phyloP scores from a whole-genome alignment of 495 filamentous ascomycete genomes.

The Aspergillus nidulans region DNA sequence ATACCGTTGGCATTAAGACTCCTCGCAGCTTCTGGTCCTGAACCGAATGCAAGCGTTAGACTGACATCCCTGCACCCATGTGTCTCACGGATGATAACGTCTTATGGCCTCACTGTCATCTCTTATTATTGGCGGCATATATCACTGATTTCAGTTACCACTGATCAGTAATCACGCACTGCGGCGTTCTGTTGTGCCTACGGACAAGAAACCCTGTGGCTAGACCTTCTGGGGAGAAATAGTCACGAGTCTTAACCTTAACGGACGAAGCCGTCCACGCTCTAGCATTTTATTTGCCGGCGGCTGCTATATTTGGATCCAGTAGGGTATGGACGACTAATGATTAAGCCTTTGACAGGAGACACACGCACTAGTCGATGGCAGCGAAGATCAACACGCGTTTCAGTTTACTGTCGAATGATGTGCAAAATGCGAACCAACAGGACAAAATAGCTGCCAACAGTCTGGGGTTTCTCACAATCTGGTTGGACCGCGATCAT shows the following conservation, averaged over 20 bases:
- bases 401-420: too few relatives aligned
- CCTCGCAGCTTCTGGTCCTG: too few relatives aligned
- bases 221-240: not conserved
- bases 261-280: not conserved
- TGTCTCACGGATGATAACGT: slow-evolving; percentile 3
- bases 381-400: too few relatives aligned
- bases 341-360: too few relatives aligned
- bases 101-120: not conserved
- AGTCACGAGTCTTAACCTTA: not conserved
- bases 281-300: not conserved
- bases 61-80: slow-evolving; percentile 10
- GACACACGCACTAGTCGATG: too few relatives aligned
- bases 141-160: not conserved
- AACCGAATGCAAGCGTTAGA: not conserved
- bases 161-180: not conserved
- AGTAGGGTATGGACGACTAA: not conserved
- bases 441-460: too few relatives aligned
- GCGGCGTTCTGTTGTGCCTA: too few relatives aligned
- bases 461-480: too few relatives aligned
- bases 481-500: too few relatives aligned
- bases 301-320: not conserved
- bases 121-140: slow-evolving; percentile 1
- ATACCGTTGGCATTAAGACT: not conserved
- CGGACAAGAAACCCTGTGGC: too few relatives aligned
- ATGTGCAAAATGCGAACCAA: too few relatives aligned